These are phyloP conservation scores for Verticillium albo-atrum DNA, from an alignment of 2,329 filamentous ascomycete species.

Conservation along the genomic window DNA sequence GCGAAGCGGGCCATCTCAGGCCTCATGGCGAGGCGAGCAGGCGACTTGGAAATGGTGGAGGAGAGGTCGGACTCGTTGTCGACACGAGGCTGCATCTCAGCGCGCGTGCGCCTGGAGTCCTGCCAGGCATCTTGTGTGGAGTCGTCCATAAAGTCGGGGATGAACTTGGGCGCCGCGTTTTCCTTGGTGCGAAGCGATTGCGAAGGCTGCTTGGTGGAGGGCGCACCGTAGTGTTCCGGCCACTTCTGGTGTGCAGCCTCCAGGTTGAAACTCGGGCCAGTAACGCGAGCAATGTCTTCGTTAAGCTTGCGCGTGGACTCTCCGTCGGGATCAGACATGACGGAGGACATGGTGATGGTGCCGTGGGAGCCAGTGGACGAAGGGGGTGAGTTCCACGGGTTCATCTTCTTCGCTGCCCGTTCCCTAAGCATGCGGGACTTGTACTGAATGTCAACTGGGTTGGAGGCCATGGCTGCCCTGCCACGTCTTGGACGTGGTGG, in stretches of 20 bases:
- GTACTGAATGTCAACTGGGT: conserved; percentile 32
- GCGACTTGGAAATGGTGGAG: conserved; percentile 35
- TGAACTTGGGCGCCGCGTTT: conserved; percentile 17
- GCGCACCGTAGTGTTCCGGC: conserved; percentile 45
- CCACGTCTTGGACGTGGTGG: conserved; percentile 9
- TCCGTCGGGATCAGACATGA: conserved; percentile 48
- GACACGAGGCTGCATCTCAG: conserved; percentile 50
- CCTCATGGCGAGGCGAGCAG: conserved; percentile 17
- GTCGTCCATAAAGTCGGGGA: conserved; percentile 33
- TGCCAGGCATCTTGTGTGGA: conserved; percentile 35
- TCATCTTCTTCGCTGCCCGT: conserved; percentile 47
- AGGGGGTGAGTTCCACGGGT: conserved; percentile 55
- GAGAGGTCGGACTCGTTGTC: conserved; percentile 49
- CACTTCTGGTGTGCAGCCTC: conserved; percentile 45
- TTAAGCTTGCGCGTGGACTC: conserved; percentile 49
- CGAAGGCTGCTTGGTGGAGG: conserved; percentile 20
- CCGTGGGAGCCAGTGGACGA: conserved; percentile 55
- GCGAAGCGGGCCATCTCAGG: conserved; percentile 20
- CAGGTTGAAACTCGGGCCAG: conserved; percentile 34
- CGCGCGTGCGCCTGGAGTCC: conserved; percentile 34
- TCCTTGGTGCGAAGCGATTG: conserved; percentile 34
- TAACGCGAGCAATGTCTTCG: conserved; percentile 41
- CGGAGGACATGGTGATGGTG: conserved; percentile 48
- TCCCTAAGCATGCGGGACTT: conserved; percentile 45
- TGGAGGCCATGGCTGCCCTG: conserved; percentile 31